phyloP scores from a whole-genome alignment of 2,329 filamentous ascomycete genomes.

The Cadophora gregata region DNA sequence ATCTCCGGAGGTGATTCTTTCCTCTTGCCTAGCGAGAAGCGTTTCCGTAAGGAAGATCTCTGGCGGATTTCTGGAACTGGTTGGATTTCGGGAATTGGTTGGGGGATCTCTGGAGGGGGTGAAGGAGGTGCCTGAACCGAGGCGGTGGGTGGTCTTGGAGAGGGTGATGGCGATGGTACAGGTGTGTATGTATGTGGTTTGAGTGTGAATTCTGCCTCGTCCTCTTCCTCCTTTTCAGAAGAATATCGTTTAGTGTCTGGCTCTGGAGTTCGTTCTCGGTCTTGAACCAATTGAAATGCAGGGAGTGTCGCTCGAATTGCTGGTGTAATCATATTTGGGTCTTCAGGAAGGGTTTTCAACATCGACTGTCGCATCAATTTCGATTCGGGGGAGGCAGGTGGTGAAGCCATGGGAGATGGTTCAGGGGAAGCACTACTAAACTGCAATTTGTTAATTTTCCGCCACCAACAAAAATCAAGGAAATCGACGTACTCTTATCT shows the following conservation, averaged over 20 bases:
- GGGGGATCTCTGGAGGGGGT: slow-evolving; percentile 31
- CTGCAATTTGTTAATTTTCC: slow-evolving; percentile 32
- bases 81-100: background rate
- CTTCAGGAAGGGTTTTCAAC: slow-evolving; percentile 38
- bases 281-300: slow-evolving; percentile 39
- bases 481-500: slow-evolving; percentile 67
- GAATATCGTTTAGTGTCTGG: slow-evolving; percentile 17
- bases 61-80: slow-evolving; percentile 32
- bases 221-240: slow-evolving; percentile 24
- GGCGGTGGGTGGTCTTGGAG: slow-evolving; percentile 24
- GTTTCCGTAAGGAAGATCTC: slow-evolving; percentile 39
- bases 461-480: background rate
- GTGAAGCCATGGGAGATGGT: slow-evolving; percentile 24
- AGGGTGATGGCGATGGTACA: slow-evolving; percentile 35
- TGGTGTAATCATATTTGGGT: slow-evolving; percentile 42
- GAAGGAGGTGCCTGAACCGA: slow-evolving; percentile 24
- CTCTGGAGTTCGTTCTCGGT: slow-evolving; percentile 40
- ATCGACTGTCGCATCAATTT: slow-evolving; percentile 40
- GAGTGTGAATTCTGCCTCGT: slow-evolving; percentile 39
- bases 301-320: slow-evolving; percentile 40
- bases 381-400: slow-evolving; percentile 31
- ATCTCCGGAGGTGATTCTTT: slow-evolving; percentile 36
- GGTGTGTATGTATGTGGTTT: slow-evolving; percentile 44
- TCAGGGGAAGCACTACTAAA: slow-evolving; percentile 27
- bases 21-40: slow-evolving; percentile 39